Evolutionary conservation across 805 yeast species (phyloP).

Genomic region (Clavispora carvajalis): DNA sequence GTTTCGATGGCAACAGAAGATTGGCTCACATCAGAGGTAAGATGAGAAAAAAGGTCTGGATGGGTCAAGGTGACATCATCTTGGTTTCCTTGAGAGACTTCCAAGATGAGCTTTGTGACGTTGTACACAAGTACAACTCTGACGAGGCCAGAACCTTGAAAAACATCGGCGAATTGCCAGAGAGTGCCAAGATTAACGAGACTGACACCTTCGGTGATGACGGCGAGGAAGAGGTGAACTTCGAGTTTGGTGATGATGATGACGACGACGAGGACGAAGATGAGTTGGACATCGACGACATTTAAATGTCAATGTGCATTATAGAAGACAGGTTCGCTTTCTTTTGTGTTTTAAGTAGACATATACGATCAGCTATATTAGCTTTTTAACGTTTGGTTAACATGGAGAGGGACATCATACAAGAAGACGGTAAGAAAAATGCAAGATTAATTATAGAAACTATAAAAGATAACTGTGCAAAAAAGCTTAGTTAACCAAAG

Average conservation of each 20-base stretch:
- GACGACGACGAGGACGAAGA: constrained; percentile 70
- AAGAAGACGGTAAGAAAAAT: background rate
- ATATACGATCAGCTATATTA: background rate
- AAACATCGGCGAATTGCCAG: constrained; percentile 95
- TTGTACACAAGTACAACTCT: constrained; percentile 90
- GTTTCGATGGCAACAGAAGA: constrained; percentile 92
- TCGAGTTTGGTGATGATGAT: constrained; percentile 94
- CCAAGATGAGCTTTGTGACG: constrained; percentile 98
- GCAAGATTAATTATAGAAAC: constrained; percentile 2
- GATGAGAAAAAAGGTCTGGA: constrained; percentile 99
- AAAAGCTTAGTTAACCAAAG: constrained; percentile 87
- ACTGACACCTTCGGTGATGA: constrained; percentile 96
- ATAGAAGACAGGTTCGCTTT: background rate
- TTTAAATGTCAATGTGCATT: constrained; percentile 35
- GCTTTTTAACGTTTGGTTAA: too few relatives aligned
- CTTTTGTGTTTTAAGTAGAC: background rate
- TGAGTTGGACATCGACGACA: constrained; percentile 88
- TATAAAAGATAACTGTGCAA: constrained; percentile 9
- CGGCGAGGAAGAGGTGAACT: constrained; percentile 95
- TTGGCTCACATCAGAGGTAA: constrained; percentile 99
- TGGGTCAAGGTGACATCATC: constrained; percentile 97
- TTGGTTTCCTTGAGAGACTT: constrained; percentile 95
- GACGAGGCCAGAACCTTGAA: constrained; percentile 98
- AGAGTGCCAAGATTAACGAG: constrained; percentile 94
- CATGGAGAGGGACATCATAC: background rate